phyloP scores from a whole-genome alignment of 1,284 basidiomycete species.

The Serendipita sp. region DNA sequence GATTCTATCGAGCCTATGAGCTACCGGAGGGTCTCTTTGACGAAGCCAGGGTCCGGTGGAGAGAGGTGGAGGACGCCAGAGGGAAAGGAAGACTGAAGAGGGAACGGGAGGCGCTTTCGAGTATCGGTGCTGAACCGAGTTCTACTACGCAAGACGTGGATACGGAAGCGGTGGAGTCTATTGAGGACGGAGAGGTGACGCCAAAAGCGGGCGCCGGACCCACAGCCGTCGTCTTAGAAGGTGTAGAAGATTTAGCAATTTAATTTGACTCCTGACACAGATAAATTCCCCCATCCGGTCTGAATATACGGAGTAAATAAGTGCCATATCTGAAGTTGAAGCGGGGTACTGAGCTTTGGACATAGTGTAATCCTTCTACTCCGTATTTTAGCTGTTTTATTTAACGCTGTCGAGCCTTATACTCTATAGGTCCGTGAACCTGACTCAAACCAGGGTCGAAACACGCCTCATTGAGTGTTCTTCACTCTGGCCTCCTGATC shows the following conservation, averaged over 20 bases:
- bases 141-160: neutral
- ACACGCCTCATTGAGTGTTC: too few relatives aligned
- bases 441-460: too few relatives aligned
- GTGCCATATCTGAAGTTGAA: too few relatives aligned
- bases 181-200: neutral
- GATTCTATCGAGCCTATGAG: slow-evolving; percentile 40
- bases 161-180: neutral
- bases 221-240: neutral
- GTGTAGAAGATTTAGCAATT: neutral
- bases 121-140: neutral
- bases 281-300: too few relatives aligned
- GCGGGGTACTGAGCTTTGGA: too few relatives aligned
- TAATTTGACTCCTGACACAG: too few relatives aligned
- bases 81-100: slow-evolving; percentile 51
- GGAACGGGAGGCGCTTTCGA: slow-evolving; percentile 21
- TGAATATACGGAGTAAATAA: too few relatives aligned
- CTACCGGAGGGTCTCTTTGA: slow-evolving; percentile 31
- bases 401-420: too few relatives aligned
- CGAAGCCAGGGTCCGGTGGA: slow-evolving; percentile 42
- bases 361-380: too few relatives aligned
- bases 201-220: neutral
- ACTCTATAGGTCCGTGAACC: too few relatives aligned
- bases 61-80: slow-evolving; percentile 44
- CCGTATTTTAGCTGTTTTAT: too few relatives aligned
- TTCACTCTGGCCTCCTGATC: too few relatives aligned